Percentiles rank a stretch among this genome's conserved stretches.
These are phyloP conservation scores for Cinnamomum chago DNA, from an alignment of 164 flowering plant species.

Conservation along the genomic window DNA sequence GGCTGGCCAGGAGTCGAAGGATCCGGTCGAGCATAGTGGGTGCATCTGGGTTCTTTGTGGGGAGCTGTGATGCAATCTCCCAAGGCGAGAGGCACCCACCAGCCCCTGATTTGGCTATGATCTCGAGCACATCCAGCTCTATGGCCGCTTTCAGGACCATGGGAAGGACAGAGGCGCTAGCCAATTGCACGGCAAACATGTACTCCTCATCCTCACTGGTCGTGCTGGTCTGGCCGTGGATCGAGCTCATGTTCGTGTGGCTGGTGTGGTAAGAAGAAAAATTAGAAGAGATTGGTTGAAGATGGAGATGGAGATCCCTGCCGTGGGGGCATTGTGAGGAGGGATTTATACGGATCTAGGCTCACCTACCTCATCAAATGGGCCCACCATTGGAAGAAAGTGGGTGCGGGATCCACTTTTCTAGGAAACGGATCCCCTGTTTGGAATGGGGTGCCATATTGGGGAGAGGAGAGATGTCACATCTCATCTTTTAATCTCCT, in stretches of 20 bases:
- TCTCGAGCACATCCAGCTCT: conserved; percentile 73
- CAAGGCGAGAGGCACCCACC: conserved; percentile 47
- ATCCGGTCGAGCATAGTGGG: conserved; percentile 71
- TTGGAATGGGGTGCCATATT: too few species aligned
- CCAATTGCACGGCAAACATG: conserved; percentile 59
- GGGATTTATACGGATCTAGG: not conserved
- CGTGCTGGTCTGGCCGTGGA: not conserved
- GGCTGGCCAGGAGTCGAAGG: conserved; percentile 61
- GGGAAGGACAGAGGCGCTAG: conserved; percentile 56
- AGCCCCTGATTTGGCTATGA: conserved; percentile 52
- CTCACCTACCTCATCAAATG: not conserved
- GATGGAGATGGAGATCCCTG: not conserved
- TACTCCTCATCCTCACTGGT: conserved; percentile 43
- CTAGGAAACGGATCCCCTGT: too few species aligned
- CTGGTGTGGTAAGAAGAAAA: not conserved
- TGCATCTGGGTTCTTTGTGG: conserved; percentile 60
- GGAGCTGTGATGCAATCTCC: conserved; percentile 57
- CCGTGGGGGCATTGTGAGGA: not conserved
- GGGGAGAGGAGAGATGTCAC: too few species aligned
- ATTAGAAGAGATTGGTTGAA: not conserved
- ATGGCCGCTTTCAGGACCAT: conserved; percentile 68
- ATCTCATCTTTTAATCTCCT: too few species aligned
- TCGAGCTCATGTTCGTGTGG: conserved; percentile 1
- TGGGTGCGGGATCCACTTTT: not conserved
- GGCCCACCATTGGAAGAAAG: conserved; percentile 1